Evolutionary conservation across 2,329 filamentous ascomycete genomes (phyloP), one percentile per base, ranked within the genome.

Genomic region (Leptodontidium sp.): DNA sequence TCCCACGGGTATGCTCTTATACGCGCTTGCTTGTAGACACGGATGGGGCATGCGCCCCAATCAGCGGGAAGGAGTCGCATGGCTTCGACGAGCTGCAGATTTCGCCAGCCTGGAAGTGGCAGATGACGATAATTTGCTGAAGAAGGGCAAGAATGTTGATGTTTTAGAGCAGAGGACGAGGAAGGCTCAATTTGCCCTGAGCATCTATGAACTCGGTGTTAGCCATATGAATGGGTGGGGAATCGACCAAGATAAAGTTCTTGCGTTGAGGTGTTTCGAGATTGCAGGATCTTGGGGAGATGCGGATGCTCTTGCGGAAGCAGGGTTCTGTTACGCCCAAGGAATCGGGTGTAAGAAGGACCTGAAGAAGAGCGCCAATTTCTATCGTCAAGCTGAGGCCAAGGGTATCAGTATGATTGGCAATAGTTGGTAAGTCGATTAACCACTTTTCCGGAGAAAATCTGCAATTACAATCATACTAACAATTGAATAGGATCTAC

Each of bases 181-280:
- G 71, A 93, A 94, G 77, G 94, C 94, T 12, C 95, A 98, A 77
- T 97, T 98, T 79, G 96, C 95, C 0, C 85, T 98, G 55, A 96
- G 94, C 75, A 94, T 98, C 65, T 99, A 99, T 75, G 96, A 99
- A 81, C 85, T 99, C 29, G 96, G 96, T 3, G 94, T 98, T 32
- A 97, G 93, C 78, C 95, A 98, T 78, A 94, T 98, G 89, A 98
- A 99, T 75, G 96, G 96, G 5, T 99, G 96, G 96, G 96, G 96
- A 17, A 97, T 97, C 49, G 90, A 95, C 74, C 94, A 97, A 80
- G 96, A 99, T 78, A 97, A 96, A 79, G 82, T 87, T 5, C 86
- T 98, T 68, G 96, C 94, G 0, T 81, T 99, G 76, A 88, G 94
- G 64, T 99, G 96, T 79, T 99, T 98, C 78, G 96, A 99, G 80